Base-by-base conservation (phyloP, 2,329 filamentous ascomycete genomes). In the Paramyrothecium roridum region DNA sequence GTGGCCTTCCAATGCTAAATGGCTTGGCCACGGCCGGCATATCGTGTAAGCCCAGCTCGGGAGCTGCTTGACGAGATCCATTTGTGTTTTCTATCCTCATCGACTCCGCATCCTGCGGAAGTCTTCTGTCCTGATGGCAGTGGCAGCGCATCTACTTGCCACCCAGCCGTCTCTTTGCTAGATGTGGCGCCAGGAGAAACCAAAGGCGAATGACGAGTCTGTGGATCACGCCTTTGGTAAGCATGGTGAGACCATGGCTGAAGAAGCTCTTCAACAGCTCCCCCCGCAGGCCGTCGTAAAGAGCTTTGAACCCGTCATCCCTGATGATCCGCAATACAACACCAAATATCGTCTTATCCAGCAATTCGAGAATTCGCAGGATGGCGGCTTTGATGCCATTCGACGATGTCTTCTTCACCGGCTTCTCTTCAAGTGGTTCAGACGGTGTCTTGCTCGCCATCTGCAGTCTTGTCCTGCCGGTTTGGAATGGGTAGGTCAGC, bases 241-340 rank as follows among this genome's bases (percentile, higher is more conserved):
- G 76, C 90, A 96, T 96, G 1, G 91, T 93, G 52, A 92, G 81
- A 1, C 92, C 92, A 65, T 96, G 91, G 21, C 85, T 87, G 64
- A 96, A 87, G 73, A 96, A 96, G 0, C 89, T 89, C 65, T 92
- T 93, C 10, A 93, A 71, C 3, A 96, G 79, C 71, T 96, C 90
- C 4, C 86, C 89, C 16, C 80, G 80, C 1, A 96, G 76, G 6
- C 91, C 92, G 50, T 88, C 84, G 67, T 96, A 96, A 10, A 96
- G 73, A 0, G 86, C 88, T 3, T 69, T 67, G 0, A 87, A 57
- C 1, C 92, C 92, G 65, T 96, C 90, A 0, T 75, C 78, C 48
- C 78, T 80, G 33, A 79, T 74, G 40, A 84, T 84, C 20, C 79
- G 75, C 22, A 84, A 59, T 20, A 92, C 80, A 10, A 83, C 84